phyloP scores from a whole-genome alignment of 768 basidiomycete genomes.

The Podaxis sp. region DNA sequence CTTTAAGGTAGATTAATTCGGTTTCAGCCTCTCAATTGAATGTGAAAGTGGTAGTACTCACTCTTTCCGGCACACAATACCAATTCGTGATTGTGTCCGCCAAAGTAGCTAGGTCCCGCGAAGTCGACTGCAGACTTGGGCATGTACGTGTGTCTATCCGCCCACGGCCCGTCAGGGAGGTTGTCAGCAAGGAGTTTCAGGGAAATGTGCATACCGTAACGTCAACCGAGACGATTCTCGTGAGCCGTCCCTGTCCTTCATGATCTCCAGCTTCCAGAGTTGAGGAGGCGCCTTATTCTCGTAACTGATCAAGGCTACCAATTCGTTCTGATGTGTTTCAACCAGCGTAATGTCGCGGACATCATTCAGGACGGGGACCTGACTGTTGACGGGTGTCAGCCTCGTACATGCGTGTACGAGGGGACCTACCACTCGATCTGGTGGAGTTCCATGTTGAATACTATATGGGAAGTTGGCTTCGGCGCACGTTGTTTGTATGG shows the following conservation, averaged over 20 bases:
- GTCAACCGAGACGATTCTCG: constrained; percentile 31
- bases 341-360: constrained; percentile 68
- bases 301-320: constrained; percentile 66
- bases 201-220: constrained; percentile 27
- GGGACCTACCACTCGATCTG: constrained; percentile 58
- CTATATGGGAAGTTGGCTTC: constrained; percentile 26
- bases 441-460: constrained; percentile 62
- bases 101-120: constrained; percentile 79
- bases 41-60: constrained; percentile 18
- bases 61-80: constrained; percentile 78
- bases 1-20: constrained; percentile 31
- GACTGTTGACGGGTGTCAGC: constrained; percentile 31
- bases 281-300: constrained; percentile 78
- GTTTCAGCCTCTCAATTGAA: background rate
- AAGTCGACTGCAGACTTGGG: constrained; percentile 67
- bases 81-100: constrained; percentile 73
- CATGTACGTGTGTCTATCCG: constrained; percentile 66
- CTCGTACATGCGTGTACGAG: background rate
- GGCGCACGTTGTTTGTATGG: constrained; percentile 9
- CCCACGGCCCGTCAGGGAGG: constrained; percentile 12
- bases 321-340: constrained; percentile 40
- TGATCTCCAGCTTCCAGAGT: constrained; percentile 65
- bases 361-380: constrained; percentile 69
- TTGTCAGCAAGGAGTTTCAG: background rate
- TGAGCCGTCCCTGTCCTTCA: constrained; percentile 47